phyloP scores from a whole-genome alignment of 2,329 filamentous ascomycete species.

The Aspergillus sp. region DNA sequence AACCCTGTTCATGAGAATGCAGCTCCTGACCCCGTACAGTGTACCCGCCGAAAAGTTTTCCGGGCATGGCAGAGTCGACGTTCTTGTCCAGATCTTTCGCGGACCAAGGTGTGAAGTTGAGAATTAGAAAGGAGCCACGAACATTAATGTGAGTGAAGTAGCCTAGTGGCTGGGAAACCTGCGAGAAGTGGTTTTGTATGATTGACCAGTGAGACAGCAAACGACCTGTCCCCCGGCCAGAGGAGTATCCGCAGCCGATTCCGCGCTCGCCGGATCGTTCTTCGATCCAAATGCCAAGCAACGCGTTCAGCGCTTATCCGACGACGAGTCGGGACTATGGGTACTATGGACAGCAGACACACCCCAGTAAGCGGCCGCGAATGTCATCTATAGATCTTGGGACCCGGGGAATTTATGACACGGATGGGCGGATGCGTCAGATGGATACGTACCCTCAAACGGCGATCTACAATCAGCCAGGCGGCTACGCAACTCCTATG shows the following conservation, averaged over 20 bases:
- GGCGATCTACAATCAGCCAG: slow-evolving; percentile 36
- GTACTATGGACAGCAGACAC: slow-evolving; percentile 32
- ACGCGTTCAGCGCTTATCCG: slow-evolving; percentile 37
- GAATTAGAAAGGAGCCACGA: slow-evolving; percentile 79
- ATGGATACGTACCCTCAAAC: slow-evolving; percentile 41
- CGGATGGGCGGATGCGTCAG: slow-evolving; percentile 40
- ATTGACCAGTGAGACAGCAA: slow-evolving; percentile 36
- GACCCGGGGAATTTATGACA: slow-evolving; percentile 38
- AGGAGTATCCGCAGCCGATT: slow-evolving; percentile 41
- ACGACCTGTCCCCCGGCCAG: slow-evolving; percentile 39
- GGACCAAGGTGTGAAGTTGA: slow-evolving; percentile 81
- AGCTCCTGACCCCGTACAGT: slow-evolving; percentile 32
- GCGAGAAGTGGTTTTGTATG: background rate
- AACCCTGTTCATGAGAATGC: background rate
- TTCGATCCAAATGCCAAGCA: slow-evolving; percentile 37
- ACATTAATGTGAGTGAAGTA: slow-evolving; percentile 46
- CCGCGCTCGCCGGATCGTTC: slow-evolving; percentile 43
- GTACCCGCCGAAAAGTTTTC: slow-evolving; percentile 66
- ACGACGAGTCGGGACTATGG: slow-evolving; percentile 35
- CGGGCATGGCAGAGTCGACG: slow-evolving; percentile 79
- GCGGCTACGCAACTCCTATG: slow-evolving; percentile 37
- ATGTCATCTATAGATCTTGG: slow-evolving; percentile 42
- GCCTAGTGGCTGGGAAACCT: background rate
- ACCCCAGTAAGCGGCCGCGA: slow-evolving; percentile 41
- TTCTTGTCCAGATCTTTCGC: slow-evolving; percentile 78